phyloP scores from a whole-genome alignment of 352 stramenopile genomes.

The Phytophthora fragariaefolia region DNA sequence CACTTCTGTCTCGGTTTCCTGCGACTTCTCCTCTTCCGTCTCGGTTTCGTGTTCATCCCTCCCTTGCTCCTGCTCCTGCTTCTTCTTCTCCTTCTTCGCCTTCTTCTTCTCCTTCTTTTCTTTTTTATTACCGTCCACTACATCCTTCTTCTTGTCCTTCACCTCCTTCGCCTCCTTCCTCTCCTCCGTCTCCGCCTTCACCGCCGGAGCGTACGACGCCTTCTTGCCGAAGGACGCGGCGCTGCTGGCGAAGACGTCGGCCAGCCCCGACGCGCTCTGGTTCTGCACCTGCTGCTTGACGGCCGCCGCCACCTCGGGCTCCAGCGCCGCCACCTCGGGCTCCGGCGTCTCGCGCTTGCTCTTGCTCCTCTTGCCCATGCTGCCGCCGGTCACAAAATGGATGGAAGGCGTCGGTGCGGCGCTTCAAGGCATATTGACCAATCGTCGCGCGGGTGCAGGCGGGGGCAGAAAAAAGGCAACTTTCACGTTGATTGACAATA shows the following conservation, averaged over 20 bases:
- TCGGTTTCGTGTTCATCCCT: constrained; percentile 18
- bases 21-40: constrained; percentile 18
- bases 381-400: constrained; percentile 43
- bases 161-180: neutral
- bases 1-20: constrained; percentile 21
- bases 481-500: constrained; percentile 2
- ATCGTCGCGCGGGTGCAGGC: constrained; percentile 7
- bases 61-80: constrained; percentile 16
- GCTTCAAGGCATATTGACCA: constrained; percentile 6
- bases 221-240: constrained; percentile 75
- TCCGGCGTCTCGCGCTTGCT: constrained; percentile 17
- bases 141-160: constrained; percentile 8
- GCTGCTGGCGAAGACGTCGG: constrained; percentile 68
- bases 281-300: constrained; percentile 33
- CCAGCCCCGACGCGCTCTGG: constrained; percentile 37
- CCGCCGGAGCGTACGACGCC: constrained; percentile 44
- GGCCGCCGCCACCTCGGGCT: constrained; percentile 28
- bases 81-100: constrained; percentile 8
- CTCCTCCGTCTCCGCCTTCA: constrained; percentile 17
- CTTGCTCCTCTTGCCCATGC: constrained; percentile 53
- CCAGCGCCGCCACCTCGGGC: constrained; percentile 8
- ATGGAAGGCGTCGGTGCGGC: constrained; percentile 33
- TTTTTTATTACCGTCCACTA: too few species aligned
- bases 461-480: constrained; percentile 8
- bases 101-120: constrained; percentile 18